Evolutionary conservation across 208 protist genomes (phyloP), one percentile per base, ranked within the genome.

Genomic region (Jaenimonas drosophilae): DNA sequence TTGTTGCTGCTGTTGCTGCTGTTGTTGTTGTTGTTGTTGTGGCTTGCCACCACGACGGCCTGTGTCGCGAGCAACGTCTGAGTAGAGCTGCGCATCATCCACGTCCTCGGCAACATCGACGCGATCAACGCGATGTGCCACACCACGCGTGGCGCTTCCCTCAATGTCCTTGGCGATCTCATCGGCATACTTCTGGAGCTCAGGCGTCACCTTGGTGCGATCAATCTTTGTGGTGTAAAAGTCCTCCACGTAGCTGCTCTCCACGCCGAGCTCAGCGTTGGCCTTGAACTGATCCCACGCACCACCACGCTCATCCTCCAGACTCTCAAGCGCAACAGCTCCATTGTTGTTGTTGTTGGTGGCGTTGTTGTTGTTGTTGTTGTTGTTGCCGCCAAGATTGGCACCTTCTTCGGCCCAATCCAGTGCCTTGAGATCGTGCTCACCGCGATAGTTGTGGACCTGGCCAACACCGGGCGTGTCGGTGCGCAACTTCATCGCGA

Each of bases 191-290:
- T 50, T 61, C 17, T 69, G 33, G 54, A 87, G 64, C 51, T 90
- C 88, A 50, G 74, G 68, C 16, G 69, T 77, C 21, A 93, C 50
- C 65, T 76, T 77, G 37, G 59, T 63, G 47, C 72, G 68, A 52
- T 94, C 80, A 44, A 96, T 64, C 31, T 66, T 68, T n/a, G 84
- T 96, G 39, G 88, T 96, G 70, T 96, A 96, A 12, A 80, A 19
- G 20, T 83, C 68, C 43, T 96, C 88, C 36, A 64, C 58, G 65
- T 92, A 96, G 11, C 82, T 90, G n/a, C 78, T 77, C 54, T 59
- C 68, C 6, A 89, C 67, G 29, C 80, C 82, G 48, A 96, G 84
- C 48, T 49, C 44, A 53, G 59, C 73, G 57, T 96, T 96, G 16
- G 62, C 73, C 57, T 66, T 64, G 43, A 96, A 94, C 65, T 96